These are phyloP conservation scores for Aspergillus oerlinghausenensis DNA, from an alignment of 2,329 filamentous ascomycete genomes.

Conservation along the genomic window DNA sequence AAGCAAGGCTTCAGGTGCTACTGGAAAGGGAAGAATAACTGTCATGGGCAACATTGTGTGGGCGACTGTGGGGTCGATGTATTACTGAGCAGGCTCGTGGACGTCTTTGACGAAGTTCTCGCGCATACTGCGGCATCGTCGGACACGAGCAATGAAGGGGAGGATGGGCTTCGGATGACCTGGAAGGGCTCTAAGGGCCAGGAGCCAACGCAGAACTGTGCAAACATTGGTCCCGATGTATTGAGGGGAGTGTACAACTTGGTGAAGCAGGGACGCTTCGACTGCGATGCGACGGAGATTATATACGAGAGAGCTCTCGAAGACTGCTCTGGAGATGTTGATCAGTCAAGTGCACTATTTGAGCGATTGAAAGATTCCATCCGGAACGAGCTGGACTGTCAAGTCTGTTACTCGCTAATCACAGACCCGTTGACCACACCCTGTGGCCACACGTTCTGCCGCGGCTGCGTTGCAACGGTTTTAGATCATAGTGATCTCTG, in stretches of 20 bases:
- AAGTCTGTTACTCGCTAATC: conserved; percentile 79
- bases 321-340: neutral
- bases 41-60: conserved; percentile 66
- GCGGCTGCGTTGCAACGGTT: conserved; percentile 69
- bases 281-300: conserved; percentile 52
- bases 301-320: conserved; percentile 37
- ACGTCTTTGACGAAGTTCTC: conserved; percentile 47
- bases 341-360: conserved; percentile 49
- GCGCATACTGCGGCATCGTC: conserved; percentile 1
- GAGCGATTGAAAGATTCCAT: conserved; percentile 57
- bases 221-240: conserved; percentile 10
- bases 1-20: conserved; percentile 71
- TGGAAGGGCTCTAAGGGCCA: conserved; percentile 28
- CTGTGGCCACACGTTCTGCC: conserved; percentile 88
- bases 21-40: conserved; percentile 45
- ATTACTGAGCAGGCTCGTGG: conserved; percentile 66
- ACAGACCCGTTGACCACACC: conserved; percentile 77
- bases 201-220: conserved; percentile 45
- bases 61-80: conserved; percentile 76
- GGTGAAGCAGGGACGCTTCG: conserved; percentile 58
- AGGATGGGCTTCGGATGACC: conserved; percentile 25
- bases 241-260: conserved; percentile 63
- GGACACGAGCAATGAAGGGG: conserved; percentile 4
- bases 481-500: conserved; percentile 75
- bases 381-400: conserved; percentile 74